A percentile compares a stretch with the other conserved stretches of the same genome.
phyloP scores from a whole-genome alignment of 371 early-diverging fungal species.

The Apophysomyces variabilis region DNA sequence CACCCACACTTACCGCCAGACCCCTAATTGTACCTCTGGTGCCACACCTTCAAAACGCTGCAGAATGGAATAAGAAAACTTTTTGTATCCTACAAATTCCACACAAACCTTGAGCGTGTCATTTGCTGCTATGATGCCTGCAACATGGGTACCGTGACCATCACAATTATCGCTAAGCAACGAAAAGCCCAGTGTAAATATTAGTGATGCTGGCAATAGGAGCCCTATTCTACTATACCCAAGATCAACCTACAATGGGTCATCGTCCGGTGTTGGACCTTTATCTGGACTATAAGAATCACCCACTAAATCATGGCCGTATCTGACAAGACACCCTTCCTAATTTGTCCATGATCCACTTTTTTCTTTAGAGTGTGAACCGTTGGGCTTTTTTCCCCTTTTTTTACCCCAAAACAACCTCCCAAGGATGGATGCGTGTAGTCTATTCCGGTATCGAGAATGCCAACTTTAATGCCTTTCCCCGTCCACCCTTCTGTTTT shows the following conservation, averaged over 20 bases:
- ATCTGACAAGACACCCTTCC: slow-evolving; percentile 59
- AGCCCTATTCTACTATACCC: not conserved
- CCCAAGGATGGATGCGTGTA: slow-evolving; percentile 76
- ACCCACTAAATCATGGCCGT: slow-evolving; percentile 71
- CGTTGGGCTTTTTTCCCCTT: not conserved
- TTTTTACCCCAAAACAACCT: slow-evolving; percentile 63
- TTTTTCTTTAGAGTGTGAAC: not conserved
- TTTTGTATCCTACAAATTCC: not conserved
- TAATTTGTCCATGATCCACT: not conserved
- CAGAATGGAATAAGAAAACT: not conserved
- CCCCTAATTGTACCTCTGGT: slow-evolving; percentile 29
- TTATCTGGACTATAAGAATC: slow-evolving; percentile 31
- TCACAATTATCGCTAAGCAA: slow-evolving; percentile 1
- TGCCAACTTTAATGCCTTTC: slow-evolving; percentile 21
- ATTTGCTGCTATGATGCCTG: slow-evolving; percentile 68
- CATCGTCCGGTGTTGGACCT: slow-evolving; percentile 23
- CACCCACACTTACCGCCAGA: slow-evolving; percentile 25
- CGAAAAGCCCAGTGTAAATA: not conserved
- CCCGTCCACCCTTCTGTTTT: slow-evolving; percentile 12
- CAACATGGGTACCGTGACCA: slow-evolving; percentile 69
- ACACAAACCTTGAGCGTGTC: slow-evolving; percentile 22
- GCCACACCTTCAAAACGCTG: slow-evolving; percentile 40
- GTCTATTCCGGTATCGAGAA: slow-evolving; percentile 52
- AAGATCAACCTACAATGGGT: slow-evolving; percentile 28
- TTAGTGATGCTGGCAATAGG: too few species aligned